phyloP scores from a whole-genome alignment of 1,284 basidiomycete genomes.

The Naganishia albida region DNA sequence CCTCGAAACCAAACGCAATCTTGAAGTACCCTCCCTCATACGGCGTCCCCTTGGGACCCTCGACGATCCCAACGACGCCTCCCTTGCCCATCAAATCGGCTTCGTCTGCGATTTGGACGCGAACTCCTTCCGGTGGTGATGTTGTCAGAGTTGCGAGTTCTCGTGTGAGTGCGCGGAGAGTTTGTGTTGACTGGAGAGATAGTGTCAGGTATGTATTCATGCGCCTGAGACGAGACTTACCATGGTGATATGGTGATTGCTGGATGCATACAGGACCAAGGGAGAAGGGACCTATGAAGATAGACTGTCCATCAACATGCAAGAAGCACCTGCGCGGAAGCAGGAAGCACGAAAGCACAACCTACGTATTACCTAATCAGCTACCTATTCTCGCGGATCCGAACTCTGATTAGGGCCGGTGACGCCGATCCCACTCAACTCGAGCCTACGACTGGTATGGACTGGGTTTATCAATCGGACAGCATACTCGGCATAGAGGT shows the following conservation, averaged over 20 bases:
- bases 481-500: too few relatives aligned
- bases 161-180: constrained; percentile 65
- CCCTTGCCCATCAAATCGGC: constrained; percentile 61
- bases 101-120: constrained; percentile 71
- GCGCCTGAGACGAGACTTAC: neutral
- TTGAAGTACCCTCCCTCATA: constrained; percentile 89
- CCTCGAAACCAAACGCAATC: constrained; percentile 74
- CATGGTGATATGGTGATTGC: constrained; percentile 8
- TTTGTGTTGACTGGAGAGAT: constrained; percentile 37
- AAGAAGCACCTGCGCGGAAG: neutral
- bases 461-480: too few relatives aligned
- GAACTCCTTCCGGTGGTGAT: constrained; percentile 82
- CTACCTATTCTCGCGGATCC: too few relatives aligned
- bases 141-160: constrained; percentile 76
- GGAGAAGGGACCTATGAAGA: neutral
- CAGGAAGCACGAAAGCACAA: neutral
- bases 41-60: constrained; percentile 70
- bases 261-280: neutral
- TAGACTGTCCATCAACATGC: constrained; percentile 25
- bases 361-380: neutral
- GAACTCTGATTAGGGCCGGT: too few relatives aligned
- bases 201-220: neutral
- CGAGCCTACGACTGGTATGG: too few relatives aligned
- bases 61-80: constrained; percentile 49
- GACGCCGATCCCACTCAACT: too few relatives aligned